These are phyloP conservation scores for Chlorella sp. DNA, from an alignment of 139 green algal genomes.

Conservation along the genomic window DNA sequence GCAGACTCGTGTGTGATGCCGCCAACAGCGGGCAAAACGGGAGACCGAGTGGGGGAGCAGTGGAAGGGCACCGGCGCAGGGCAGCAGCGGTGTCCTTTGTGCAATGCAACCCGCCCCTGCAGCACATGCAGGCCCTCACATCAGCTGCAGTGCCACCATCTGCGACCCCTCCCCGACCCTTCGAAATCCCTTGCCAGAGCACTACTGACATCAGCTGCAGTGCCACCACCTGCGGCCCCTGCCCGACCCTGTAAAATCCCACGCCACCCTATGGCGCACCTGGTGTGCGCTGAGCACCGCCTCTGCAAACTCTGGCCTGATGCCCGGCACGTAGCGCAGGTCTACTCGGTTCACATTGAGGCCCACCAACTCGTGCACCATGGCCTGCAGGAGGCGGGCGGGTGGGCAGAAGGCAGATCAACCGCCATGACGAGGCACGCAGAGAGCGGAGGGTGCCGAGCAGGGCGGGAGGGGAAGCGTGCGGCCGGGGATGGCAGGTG, in stretches of 20 bases:
- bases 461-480: not conserved
- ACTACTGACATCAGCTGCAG: not conserved
- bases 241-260: no score
- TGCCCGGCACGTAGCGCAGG: conserved; percentile 47
- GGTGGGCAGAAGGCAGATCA: not conserved
- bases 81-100: not conserved
- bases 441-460: not conserved
- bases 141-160: not conserved
- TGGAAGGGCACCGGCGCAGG: not conserved
- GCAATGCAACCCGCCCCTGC: not conserved
- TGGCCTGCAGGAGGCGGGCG: conserved; percentile 66
- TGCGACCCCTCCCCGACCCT: no score
- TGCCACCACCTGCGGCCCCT: not conserved
- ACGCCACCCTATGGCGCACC: not conserved
- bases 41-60: no score
- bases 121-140: not conserved
- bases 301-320: conserved; percentile 74
- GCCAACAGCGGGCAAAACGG: no score
- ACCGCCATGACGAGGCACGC: no score
- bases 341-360: conserved; percentile 58
- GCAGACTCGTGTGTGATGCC: no score
- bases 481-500: not conserved
- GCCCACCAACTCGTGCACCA: conserved; percentile 94
- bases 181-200: no score
- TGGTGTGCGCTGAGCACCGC: conserved; percentile 53